Conservation (phyloP, 2,329 filamentous ascomycete species). For the Lasiodiplodia hormozganensis region DNA sequence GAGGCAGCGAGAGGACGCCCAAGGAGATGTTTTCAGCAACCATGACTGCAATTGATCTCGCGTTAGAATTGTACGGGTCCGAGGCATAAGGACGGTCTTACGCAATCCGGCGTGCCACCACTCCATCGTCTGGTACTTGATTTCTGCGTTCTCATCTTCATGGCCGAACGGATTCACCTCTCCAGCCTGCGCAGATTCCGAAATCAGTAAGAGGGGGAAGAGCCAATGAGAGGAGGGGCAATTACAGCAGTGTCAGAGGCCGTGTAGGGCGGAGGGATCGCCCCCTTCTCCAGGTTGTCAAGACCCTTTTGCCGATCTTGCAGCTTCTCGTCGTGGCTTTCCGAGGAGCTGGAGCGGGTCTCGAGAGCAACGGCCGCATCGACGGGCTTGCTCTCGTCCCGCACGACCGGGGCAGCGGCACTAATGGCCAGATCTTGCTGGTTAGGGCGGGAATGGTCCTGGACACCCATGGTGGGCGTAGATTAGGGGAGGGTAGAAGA, state of each 20-base stretch:
- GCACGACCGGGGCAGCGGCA: constrained; percentile 23
- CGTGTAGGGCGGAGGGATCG: constrained; percentile 9
- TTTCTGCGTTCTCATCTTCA: constrained; percentile 44
- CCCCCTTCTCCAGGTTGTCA: constrained; percentile 13
- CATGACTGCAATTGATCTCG: constrained; percentile 51
- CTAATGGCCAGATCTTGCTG: constrained; percentile 19
- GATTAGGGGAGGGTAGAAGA: constrained; percentile 7
- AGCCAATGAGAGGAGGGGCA: not conserved
- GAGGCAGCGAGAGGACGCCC: constrained; percentile 63
- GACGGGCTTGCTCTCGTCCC: constrained; percentile 16
- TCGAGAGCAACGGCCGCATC: constrained; percentile 18
- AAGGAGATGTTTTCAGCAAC: constrained; percentile 66
- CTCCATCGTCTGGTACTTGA: constrained; percentile 59
- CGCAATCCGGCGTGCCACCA: constrained; percentile 57
- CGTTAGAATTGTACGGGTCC: constrained; percentile 29
- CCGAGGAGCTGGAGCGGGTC: constrained; percentile 28
- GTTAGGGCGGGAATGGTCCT: constrained; percentile 2
- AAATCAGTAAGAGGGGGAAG: not conserved
- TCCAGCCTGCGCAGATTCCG: not conserved
- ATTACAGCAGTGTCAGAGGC: constrained; percentile 15
- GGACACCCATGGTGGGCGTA: constrained; percentile 24
- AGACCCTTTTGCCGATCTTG: constrained; percentile 18
- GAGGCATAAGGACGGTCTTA: constrained; percentile 36
- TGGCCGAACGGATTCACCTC: constrained; percentile 36
- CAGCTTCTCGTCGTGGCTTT: constrained; percentile 23